Evolutionary conservation across 176 grass and related monocot species (phyloP).

Genomic region (Guadua angustifolia): DNA sequence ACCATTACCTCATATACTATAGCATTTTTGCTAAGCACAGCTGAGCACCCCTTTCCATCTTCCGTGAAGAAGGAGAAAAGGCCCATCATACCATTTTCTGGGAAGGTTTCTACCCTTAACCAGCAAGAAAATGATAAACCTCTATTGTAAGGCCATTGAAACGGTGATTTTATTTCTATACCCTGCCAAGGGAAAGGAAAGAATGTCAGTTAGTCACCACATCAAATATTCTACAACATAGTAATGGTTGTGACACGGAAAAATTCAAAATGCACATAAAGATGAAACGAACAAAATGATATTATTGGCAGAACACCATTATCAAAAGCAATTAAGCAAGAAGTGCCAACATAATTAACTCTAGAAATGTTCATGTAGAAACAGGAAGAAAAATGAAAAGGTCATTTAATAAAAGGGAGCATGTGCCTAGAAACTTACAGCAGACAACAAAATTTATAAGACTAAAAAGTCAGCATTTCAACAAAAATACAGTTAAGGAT

Average conservation of each 20-base stretch:
- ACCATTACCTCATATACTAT: conserved; percentile 87
- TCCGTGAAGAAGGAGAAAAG: conserved; percentile 97
- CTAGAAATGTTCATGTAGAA: conserved; percentile 32
- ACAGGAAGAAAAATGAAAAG: conserved; percentile 18
- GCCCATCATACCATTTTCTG: conserved; percentile 84
- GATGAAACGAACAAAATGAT: conserved; percentile 11
- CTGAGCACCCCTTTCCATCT: conserved; percentile 84
- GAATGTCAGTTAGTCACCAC: conserved; percentile 29
- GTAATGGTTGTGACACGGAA: not conserved
- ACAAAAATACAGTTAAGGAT: not conserved
- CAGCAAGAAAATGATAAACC: conserved; percentile 94
- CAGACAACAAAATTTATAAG: not conserved
- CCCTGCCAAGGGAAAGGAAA: conserved; percentile 59
- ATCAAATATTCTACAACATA: conserved; percentile 33
- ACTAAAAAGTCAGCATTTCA: not conserved
- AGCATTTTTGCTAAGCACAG: conserved; percentile 80
- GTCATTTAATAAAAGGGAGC: conserved; percentile 15
- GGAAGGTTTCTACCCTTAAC: conserved; percentile 86
- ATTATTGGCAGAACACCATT: conserved; percentile 14
- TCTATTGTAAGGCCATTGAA: conserved; percentile 93
- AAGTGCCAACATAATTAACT: conserved; percentile 16
- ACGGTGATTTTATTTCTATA: conserved; percentile 82
- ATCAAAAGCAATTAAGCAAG: conserved; percentile 7
- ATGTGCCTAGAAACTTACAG: conserved; percentile 9
- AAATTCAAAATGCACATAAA: conserved; percentile 1